Base-by-base conservation (phyloP, 345 rosid species). In the Lepidium africanum region DNA sequence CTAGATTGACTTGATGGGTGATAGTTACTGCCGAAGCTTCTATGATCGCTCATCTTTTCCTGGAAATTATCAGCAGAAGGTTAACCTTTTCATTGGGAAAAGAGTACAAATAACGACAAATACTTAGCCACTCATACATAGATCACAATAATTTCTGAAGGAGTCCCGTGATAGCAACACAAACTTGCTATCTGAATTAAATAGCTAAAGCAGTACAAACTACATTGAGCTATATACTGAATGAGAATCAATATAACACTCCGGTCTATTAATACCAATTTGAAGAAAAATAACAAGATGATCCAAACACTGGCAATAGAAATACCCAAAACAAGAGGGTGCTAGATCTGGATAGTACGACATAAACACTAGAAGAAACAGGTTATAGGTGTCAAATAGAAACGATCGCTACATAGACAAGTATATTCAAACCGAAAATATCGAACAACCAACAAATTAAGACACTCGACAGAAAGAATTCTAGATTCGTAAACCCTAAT, bases 1-100 rank as follows among this genome's bases (percentile, higher is more conserved):
- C 91, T 85, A 30, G 85, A 72, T 56, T 89, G 96, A 76, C 92
- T 89, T 52, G 84, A 81, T 17, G 80, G 88, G 69, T 47, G 80
- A 67, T 49, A 79, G 73, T 73, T 72, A 71, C 86, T 83, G 64
- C 87, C 89, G 59, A 76, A 77, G 75, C 90, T 91, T 41, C 82
- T 86, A 57, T 71, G 67, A 10, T 79, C 82, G 36, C 78, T 83
- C 86, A 82, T 80, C 57, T 54, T 78, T 70, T 79, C 91, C 91
- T 84, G 72, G 76, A 81, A 76, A 33, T 12, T 1, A 56, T 42
- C 56, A 61, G 35, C 67, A 65, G 9, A 49, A 48, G 12, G 45
- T 49, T 32, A 73, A 58, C 11, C 42, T 63, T 13, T 16, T 23
- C 55, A 38, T 59, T 13, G 51, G 46, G 56, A 12, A 3, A 54